Evolutionary conservation across 441 rosid genomes (phyloP), one percentile per base, ranked within the genome.

Genomic region (Omphalea diandra): DNA sequence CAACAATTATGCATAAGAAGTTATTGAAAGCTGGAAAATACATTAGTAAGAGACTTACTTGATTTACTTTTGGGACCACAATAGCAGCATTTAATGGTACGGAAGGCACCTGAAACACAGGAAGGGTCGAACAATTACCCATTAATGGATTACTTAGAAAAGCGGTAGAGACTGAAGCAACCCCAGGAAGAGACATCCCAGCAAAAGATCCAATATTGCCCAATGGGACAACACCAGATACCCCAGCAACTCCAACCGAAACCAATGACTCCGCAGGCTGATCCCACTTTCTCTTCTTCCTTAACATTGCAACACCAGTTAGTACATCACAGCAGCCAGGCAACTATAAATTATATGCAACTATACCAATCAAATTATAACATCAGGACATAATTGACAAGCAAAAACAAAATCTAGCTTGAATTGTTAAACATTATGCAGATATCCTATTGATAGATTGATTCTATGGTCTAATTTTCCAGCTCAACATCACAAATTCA

Each of bases 211-310:
- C 84, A 67, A 82, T 27, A 75, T 72, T 84, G 74, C 75, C 76
- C 62, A 82, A 68, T 4, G 84, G 84, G 26, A 79, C 71, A 69
- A 54, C 38, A 55, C 70, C 79, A 50, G 76, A 61, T 8, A 47
- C 59, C 31, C 36, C 38, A 31, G 73, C 67, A n/a, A n/a, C n/a
- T n/a, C n/a, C n/a, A n/a, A n/a, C n/a, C 32, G 87, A 76, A 70
- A 83, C 75, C 61, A 87, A 81, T 26, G 83, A 78, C 76, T 89
- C 95, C 0, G 97, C 94, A 2, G 98, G 97, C 75, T 90, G 97
- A 82, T 94, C 97, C 98, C 98, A 91, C 82, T 85, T 90, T 70
- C 98, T 86, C 87, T 83, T 94, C 71, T 73, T 94, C 86, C 98
- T 94, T 74, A 77, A 73, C 55, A 73, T 73, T 26, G 20, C 27